A percentile compares a stretch with the other conserved stretches of the same genome.
These are phyloP conservation scores for Nakaseomyces sp. DNA, from an alignment of 1,139 yeast genomes.

Conservation along the genomic window DNA sequence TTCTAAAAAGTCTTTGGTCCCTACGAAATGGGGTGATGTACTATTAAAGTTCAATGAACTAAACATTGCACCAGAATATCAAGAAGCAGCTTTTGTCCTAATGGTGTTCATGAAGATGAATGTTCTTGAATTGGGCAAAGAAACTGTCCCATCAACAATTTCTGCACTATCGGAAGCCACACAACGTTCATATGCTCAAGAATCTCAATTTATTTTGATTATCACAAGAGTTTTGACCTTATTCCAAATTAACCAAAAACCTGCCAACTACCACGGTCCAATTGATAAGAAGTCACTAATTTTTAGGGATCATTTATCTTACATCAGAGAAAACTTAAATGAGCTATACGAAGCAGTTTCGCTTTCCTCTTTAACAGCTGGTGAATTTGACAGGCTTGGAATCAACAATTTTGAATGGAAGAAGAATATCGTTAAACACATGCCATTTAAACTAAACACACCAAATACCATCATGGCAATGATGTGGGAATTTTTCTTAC, in stretches of 20 bases:
- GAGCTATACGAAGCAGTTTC: conserved; percentile 48
- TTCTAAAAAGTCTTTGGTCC: conserved; percentile 32
- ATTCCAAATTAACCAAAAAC: conserved; percentile 44
- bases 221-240: conserved; percentile 53
- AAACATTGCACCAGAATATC: conserved; percentile 30
- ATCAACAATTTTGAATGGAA: conserved; percentile 46
- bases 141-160: conserved; percentile 25
- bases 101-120: conserved; percentile 39
- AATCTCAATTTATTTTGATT: conserved; percentile 37
- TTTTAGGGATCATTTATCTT: conserved; percentile 59
- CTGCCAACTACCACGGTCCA: conserved; percentile 62
- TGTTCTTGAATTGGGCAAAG: conserved; percentile 34
- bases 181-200: conserved; percentile 28
- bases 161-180: conserved; percentile 30
- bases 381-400: conserved; percentile 38
- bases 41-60: conserved; percentile 33
- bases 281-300: conserved; percentile 53
- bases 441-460: conserved; percentile 47
- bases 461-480: conserved; percentile 31
- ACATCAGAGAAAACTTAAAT: conserved; percentile 43
- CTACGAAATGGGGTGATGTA: conserved; percentile 51
- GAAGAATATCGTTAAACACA: conserved; percentile 39
- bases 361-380: conserved; percentile 46
- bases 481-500: conserved; percentile 31
- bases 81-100: conserved; percentile 38